A percentile compares a stretch with the other conserved stretches of the same genome.
phyloP scores from a whole-genome alignment of 768 basidiomycete species.

The Suillus paluster region DNA sequence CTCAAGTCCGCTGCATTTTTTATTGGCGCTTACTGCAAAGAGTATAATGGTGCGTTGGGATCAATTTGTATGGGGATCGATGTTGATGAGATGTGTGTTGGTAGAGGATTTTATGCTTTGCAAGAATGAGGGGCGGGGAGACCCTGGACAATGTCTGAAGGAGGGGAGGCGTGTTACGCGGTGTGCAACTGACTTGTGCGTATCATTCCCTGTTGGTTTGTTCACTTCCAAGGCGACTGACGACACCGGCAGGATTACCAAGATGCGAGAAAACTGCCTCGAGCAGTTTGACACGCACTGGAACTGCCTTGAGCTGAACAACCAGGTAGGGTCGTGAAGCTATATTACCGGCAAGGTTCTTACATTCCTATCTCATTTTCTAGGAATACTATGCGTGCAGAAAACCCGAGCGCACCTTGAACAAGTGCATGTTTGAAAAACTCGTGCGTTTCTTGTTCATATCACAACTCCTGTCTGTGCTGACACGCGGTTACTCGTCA shows the following conservation, averaged over 20 bases:
- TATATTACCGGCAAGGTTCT: background rate
- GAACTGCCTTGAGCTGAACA: conserved; percentile 92
- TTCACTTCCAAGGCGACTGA: background rate
- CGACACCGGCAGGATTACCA: conserved; percentile 66
- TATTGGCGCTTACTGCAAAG: conserved; percentile 93
- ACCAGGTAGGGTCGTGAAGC: conserved; percentile 71
- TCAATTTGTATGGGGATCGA: background rate
- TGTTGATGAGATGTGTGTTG: conserved; percentile 41
- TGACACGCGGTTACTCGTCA: conserved; percentile 34
- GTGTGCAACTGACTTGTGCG: conserved; percentile 93
- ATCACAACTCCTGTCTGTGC: background rate
- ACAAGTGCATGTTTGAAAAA: conserved; percentile 96
- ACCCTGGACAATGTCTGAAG: conserved; percentile 92
- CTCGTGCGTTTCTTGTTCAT: conserved; percentile 59
- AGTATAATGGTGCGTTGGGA: conserved; percentile 82
- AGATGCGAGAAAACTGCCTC: conserved; percentile 92
- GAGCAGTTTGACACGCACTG: conserved; percentile 90
- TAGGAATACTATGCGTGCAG: conserved; percentile 92
- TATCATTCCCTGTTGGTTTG: conserved; percentile 20
- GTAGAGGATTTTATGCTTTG: conserved; percentile 97
- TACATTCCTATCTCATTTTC: background rate
- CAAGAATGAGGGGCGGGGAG: conserved; percentile 82
- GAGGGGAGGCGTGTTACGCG: conserved; percentile 95
- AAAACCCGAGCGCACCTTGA: conserved; percentile 84
- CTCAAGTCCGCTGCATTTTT: conserved; percentile 97